These are phyloP conservation scores for Boletus rubescentipes DNA, from an alignment of 768 basidiomycete species.

Conservation along the genomic window DNA sequence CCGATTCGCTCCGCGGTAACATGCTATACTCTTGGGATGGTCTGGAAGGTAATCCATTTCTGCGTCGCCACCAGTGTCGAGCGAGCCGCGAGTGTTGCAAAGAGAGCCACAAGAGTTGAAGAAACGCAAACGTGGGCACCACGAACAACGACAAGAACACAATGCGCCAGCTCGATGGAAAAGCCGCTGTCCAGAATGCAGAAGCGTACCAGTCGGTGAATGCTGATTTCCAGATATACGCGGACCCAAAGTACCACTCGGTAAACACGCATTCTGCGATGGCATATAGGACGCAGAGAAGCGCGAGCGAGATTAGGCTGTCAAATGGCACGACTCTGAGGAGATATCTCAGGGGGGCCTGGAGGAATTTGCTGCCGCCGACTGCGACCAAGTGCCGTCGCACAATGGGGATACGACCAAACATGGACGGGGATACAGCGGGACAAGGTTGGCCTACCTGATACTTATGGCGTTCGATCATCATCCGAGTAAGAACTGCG, in stretches of 20 bases:
- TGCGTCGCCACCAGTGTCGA: neutral
- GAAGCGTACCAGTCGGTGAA: no score
- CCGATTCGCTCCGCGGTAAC: conserved; percentile 9
- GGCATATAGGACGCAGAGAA: neutral
- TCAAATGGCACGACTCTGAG: neutral
- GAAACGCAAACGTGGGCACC: conserved; percentile 9
- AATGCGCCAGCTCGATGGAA: conserved; percentile 21
- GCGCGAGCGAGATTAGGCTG: neutral
- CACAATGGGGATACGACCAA: neutral
- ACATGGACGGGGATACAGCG: neutral
- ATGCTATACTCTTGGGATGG: conserved; percentile 6
- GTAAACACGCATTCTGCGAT: conserved; percentile 11
- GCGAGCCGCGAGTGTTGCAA: neutral
- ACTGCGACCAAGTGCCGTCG: neutral
- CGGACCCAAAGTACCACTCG: conserved; percentile 3
- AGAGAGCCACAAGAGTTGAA: conserved; percentile 9
- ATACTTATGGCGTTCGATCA: no score
- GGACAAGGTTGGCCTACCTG: no score
- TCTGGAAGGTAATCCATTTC: no score
- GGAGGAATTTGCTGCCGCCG: neutral
- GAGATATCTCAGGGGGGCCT: neutral
- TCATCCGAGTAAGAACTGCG: no score
- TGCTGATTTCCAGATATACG: no score
- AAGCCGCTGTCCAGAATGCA: conserved; percentile 22
- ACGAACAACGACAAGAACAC: conserved; percentile 13